Base-by-base conservation (phyloP, 2,329 filamentous ascomycete species). In the Cordyceps farinosa region DNA sequence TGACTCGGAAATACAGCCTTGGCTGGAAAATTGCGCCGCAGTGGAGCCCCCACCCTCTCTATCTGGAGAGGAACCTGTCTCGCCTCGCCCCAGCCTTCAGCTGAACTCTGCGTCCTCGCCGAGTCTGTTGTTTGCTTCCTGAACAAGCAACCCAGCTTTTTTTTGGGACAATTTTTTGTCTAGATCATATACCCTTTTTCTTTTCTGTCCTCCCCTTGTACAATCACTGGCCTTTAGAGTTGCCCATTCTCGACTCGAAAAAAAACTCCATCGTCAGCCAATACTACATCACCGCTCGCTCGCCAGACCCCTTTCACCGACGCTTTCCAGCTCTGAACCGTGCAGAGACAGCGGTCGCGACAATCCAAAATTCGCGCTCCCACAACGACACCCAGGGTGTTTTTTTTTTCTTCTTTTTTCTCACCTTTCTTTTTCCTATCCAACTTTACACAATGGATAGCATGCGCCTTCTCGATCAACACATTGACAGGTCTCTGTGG, bases 21-120 rank as follows among this genome's bases (percentile, higher is more conserved):
- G 48, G 57, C 57, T 60, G 34, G 48, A 60, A 53, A 53, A 29
- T 22, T 54, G 50, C 42, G 59, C 48, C 48, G n/a, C 47, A 54
- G 59, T 54, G 59, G 59, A 29, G 54, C 7, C 22, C 29, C 38
- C 22, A 22, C 22, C 22, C 22, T 52, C 30, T 38, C 8, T 42
- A 27, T 55, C 15, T n/a, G 40, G 9, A 44, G 27, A 17, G 27
- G 38, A 45, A 29, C 38, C 10, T 45, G 38, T 62, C 60, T 62
- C 60, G 60, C 60, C 60, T 55, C 51, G 60, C 60, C 60, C 60
- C 60, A 36, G 30, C 52, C 44, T 62, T 62, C 51, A 62, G 60
- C 60, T 62, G 51, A 22, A 53, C 40, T 44, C 36, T 34, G 34
- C 38, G 38, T 27, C 38, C 32, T 36, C 53, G 22, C 5, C n/a